phyloP scores from a whole-genome alignment of 148 eudicot species.

The Nyssa sinensis region DNA sequence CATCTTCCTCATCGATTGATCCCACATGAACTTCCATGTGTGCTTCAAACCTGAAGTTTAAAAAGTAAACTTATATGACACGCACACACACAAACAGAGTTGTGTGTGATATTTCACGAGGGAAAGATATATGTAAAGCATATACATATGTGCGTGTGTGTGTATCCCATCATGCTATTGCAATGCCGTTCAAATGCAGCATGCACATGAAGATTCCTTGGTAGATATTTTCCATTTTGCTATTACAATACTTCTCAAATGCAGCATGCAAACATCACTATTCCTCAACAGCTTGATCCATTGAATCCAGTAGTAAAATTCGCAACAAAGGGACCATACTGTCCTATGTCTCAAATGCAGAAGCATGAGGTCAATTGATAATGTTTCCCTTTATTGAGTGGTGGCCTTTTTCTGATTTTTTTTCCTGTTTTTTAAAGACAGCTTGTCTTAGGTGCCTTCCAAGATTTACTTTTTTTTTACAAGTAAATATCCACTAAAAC shows the following conservation, averaged over 20 bases:
- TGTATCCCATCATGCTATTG: too few relatives aligned
- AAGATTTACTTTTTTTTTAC: too few relatives aligned
- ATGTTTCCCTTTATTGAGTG: not conserved
- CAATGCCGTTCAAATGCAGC: not conserved
- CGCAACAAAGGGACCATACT: too few relatives aligned
- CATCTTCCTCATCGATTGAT: conserved; percentile 97
- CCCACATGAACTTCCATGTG: conserved; percentile 99
- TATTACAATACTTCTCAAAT: not conserved
- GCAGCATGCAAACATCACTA: not conserved
- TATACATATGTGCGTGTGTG: not conserved
- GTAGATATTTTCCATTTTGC: not conserved
- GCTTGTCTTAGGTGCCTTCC: too few relatives aligned
- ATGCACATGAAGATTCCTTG: not conserved
- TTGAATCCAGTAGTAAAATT: too few relatives aligned
- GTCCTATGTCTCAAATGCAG: too few relatives aligned
- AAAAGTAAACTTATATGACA: not conserved
- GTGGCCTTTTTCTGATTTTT: not conserved
- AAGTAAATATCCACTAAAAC: too few relatives aligned
- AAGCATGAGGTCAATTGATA: too few relatives aligned
- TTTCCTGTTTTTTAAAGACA: too few relatives aligned
- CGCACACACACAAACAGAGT: not conserved
- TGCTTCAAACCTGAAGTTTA: conserved; percentile 81
- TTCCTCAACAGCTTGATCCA: too few relatives aligned
- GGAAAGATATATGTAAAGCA: not conserved
- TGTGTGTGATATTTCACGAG: not conserved